A percentile compares a stretch with the other conserved stretches of the same genome.
phyloP scores from a whole-genome alignment of 2,329 filamentous ascomycete genomes.

The Sarocladium strictum region DNA sequence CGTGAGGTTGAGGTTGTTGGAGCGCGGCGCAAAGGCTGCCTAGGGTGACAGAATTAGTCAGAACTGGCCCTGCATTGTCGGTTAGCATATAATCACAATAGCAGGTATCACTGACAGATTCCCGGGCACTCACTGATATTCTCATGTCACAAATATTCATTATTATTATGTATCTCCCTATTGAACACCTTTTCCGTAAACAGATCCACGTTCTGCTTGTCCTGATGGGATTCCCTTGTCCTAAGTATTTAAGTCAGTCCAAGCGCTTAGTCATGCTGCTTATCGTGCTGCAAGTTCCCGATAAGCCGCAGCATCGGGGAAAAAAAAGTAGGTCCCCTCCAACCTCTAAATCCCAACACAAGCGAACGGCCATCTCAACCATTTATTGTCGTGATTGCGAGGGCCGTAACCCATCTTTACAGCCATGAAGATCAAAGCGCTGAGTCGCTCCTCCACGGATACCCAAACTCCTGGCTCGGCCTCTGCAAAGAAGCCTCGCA shows the following conservation, averaged over 20 bases:
- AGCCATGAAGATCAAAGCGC: slow-evolving; percentile 56
- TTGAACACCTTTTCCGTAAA: too few species aligned
- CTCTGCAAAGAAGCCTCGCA: slow-evolving; percentile 59
- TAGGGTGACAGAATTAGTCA: slow-evolving; percentile 6
- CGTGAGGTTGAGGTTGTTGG: background rate
- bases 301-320: background rate
- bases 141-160: too few species aligned
- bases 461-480: slow-evolving; percentile 62
- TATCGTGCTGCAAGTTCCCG: background rate
- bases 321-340: slow-evolving; percentile 9
- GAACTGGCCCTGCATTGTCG: background rate
- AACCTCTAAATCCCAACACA: background rate
- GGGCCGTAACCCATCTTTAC: background rate
- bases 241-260: slow-evolving; percentile 1
- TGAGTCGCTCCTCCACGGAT: slow-evolving; percentile 58
- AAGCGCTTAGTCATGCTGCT: background rate
- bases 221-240: background rate
- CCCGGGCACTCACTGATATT: too few species aligned
- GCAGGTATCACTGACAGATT: too few species aligned
- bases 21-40: background rate
- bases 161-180: too few species aligned
- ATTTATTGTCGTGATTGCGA: background rate
- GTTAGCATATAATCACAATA: background rate
- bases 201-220: background rate
- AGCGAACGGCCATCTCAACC: background rate